Conservation (phyloP, 345 rosid genomes). For the Arabis alpina region DNA sequence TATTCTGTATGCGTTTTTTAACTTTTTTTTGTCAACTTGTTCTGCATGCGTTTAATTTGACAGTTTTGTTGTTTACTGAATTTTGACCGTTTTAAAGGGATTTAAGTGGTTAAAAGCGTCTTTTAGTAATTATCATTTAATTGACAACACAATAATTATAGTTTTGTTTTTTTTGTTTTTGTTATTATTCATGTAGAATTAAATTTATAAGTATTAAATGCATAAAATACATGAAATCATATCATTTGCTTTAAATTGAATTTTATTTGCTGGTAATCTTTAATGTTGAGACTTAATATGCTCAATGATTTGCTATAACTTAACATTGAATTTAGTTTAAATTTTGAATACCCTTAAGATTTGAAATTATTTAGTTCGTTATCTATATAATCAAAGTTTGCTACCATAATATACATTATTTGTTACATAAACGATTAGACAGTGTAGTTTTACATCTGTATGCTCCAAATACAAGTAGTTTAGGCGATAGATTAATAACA, state of each 20-base stretch:
- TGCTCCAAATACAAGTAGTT: too few species aligned
- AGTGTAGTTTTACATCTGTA: too few species aligned
- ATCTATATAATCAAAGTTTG: too few species aligned
- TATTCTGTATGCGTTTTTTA: not conserved
- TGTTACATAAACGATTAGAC: too few species aligned
- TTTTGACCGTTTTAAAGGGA: not conserved
- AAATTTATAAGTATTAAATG: not conserved
- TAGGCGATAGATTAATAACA: too few species aligned
- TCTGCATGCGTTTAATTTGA: too few species aligned
- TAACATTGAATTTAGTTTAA: not conserved
- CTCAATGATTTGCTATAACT: not conserved
- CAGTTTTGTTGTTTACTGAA: not conserved
- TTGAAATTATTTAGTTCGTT: not conserved
- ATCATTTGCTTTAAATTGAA: not conserved
- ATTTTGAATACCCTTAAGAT: not conserved
- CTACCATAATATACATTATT: too few species aligned
- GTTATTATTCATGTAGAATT: not conserved
- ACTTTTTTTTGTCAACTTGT: too few species aligned
- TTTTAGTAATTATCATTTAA: not conserved
- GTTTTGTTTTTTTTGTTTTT: not conserved
- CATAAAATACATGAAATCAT: not conserved
- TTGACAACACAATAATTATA: not conserved
- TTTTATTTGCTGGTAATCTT: not conserved
- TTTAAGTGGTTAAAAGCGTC: too few species aligned
- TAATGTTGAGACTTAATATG: not conserved